phyloP scores from a whole-genome alignment of 495 filamentous ascomycete genomes.

The Penicillium maclennaniae region DNA sequence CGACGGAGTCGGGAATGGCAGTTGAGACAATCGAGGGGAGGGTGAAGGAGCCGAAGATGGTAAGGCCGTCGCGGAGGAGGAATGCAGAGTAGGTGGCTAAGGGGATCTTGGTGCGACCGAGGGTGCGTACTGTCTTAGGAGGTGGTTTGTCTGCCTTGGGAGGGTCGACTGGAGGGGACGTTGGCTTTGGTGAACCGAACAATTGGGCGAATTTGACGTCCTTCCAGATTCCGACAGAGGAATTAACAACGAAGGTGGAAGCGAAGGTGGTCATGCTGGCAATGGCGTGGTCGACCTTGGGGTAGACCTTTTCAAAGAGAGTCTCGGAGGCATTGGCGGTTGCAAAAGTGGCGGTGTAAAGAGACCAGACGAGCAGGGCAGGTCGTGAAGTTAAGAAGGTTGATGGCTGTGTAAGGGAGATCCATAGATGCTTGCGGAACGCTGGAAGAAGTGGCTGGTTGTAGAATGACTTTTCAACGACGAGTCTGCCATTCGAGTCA shows the following conservation, averaged over 20 bases:
- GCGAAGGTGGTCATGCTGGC: slow-evolving; percentile 34
- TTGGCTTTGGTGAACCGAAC: slow-evolving; percentile 32
- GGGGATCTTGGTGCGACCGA: slow-evolving; percentile 50
- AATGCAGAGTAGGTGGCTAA: slow-evolving; percentile 57
- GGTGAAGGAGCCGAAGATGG: slow-evolving; percentile 88
- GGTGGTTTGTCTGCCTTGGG: slow-evolving; percentile 35
- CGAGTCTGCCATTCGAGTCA: slow-evolving; percentile 18
- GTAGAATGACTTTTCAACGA: slow-evolving; percentile 88
- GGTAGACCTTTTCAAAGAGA: slow-evolving; percentile 31
- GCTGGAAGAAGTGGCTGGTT: slow-evolving; percentile 61
- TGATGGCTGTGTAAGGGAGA: slow-evolving; percentile 64
- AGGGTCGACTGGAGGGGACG: slow-evolving; percentile 34
- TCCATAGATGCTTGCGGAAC: slow-evolving; percentile 55
- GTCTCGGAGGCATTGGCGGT: slow-evolving; percentile 71
- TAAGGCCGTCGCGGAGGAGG: slow-evolving; percentile 72
- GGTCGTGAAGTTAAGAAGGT: slow-evolving; percentile 68
- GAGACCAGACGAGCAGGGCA: slow-evolving; percentile 71
- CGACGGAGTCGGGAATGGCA: slow-evolving; percentile 35
- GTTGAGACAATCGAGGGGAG: slow-evolving; percentile 49
- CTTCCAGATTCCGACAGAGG: slow-evolving; percentile 42
- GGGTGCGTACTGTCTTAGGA: slow-evolving; percentile 24
- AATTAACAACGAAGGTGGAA: slow-evolving; percentile 38
- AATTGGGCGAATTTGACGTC: slow-evolving; percentile 45
- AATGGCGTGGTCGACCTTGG: slow-evolving; percentile 50
- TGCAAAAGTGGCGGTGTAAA: slow-evolving; percentile 85